phyloP scores from a whole-genome alignment of 1,284 basidiomycete genomes.

The Leccinum solheimii region DNA sequence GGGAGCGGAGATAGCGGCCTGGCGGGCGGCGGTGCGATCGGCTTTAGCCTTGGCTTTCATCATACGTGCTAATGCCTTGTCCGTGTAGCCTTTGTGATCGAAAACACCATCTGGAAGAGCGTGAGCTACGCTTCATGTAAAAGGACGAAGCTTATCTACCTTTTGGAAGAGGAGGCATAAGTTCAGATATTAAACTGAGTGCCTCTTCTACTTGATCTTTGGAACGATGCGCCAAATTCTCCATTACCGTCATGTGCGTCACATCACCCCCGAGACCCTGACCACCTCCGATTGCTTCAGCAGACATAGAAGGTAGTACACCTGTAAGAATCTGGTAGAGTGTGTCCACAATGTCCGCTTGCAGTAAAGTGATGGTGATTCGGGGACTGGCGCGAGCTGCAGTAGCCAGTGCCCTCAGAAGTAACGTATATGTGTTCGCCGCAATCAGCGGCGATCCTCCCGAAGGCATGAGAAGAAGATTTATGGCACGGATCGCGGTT shows the following conservation, averaged over 20 bases:
- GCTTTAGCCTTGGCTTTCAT: slow-evolving; percentile 77
- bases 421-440: slow-evolving; percentile 81
- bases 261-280: slow-evolving; percentile 83
- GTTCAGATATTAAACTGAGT: slow-evolving; percentile 81
- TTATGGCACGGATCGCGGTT: slow-evolving; percentile 83
- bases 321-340: slow-evolving; percentile 93
- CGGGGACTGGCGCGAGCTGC: slow-evolving; percentile 84
- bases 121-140: neutral
- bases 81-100: slow-evolving; percentile 86
- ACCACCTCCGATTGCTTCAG: slow-evolving; percentile 58
- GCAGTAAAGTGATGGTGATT: slow-evolving; percentile 81
- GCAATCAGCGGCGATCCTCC: slow-evolving; percentile 85
- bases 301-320: slow-evolving; percentile 70
- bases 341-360: slow-evolving; percentile 88
- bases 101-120: slow-evolving; percentile 82
- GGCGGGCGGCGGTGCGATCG: slow-evolving; percentile 67
- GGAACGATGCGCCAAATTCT: slow-evolving; percentile 92
- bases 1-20: slow-evolving; percentile 38
- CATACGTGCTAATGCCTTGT: slow-evolving; percentile 76
- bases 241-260: slow-evolving; percentile 96
- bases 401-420: slow-evolving; percentile 85
- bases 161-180: slow-evolving; percentile 89
- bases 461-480: slow-evolving; percentile 81
- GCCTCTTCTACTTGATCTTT: slow-evolving; percentile 97
- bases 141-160: slow-evolving; percentile 51